Conservation (phyloP, 805 yeast genomes). For the Danielia oregonensis region DNA sequence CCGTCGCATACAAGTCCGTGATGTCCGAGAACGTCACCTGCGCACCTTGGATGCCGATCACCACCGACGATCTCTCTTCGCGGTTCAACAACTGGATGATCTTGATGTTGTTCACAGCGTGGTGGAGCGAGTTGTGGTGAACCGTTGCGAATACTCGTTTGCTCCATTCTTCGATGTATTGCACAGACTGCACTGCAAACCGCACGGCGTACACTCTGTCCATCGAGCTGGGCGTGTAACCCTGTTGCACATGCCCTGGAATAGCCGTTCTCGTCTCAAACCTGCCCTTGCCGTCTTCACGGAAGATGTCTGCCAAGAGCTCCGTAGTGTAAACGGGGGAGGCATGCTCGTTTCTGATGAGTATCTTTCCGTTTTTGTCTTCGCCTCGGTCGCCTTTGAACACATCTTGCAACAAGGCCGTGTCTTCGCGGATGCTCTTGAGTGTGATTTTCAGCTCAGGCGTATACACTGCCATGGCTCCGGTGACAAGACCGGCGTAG, state of each 20-base stretch:
- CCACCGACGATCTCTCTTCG: constrained; percentile 41
- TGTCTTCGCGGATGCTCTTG: constrained; percentile 16
- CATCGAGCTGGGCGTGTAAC: constrained; percentile 90
- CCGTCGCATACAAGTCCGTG: constrained; percentile 52
- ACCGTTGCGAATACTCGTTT: constrained; percentile 15
- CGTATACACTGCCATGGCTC: constrained; percentile 86
- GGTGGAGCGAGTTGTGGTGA: constrained; percentile 16
- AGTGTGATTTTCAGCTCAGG: constrained; percentile 81
- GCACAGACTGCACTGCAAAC: constrained; percentile 84
- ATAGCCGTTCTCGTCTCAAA: constrained; percentile 93
- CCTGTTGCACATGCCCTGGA: constrained; percentile 98
- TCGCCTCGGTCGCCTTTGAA: constrained; percentile 75
- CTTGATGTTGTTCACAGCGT: constrained; percentile 17
- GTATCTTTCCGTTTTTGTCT: constrained; percentile 77
- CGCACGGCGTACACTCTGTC: constrained; percentile 89
- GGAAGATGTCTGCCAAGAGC: constrained; percentile 77
- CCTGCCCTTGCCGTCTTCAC: constrained; percentile 68
- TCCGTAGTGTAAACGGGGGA: constrained; percentile 80
- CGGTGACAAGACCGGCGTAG: constrained; percentile 76
- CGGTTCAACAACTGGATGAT: constrained; percentile 16
- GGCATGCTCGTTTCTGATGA: constrained; percentile 80
- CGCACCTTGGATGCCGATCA: constrained; percentile 70
- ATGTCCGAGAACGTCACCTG: constrained; percentile 56
- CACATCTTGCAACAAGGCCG: constrained; percentile 52
- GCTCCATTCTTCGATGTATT: constrained; percentile 62